phyloP scores from a whole-genome alignment of 2,329 filamentous ascomycete genomes.

The Calonectria pauciramosa region DNA sequence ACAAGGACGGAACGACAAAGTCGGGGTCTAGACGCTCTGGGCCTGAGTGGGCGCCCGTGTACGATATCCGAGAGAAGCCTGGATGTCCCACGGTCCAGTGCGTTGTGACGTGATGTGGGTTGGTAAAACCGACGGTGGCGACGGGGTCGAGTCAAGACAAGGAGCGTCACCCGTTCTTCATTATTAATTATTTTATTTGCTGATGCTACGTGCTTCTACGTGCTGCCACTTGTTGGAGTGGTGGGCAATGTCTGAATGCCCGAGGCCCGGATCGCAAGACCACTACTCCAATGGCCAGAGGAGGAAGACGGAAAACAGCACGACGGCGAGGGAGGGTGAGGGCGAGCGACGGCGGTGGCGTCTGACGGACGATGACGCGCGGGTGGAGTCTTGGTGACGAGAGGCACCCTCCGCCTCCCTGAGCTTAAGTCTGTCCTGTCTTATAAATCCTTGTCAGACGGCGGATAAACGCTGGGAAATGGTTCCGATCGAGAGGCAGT shows the following conservation, averaged over 20 bases:
- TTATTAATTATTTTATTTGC: too few species aligned
- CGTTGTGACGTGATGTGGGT: slow-evolving; percentile 11
- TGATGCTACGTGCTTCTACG: background rate
- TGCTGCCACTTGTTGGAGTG: background rate
- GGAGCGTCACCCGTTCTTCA: background rate
- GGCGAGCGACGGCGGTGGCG: slow-evolving; percentile 38
- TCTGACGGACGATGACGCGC: slow-evolving; percentile 41
- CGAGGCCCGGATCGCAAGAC: background rate
- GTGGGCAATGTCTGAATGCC: background rate
- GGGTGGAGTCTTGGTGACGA: slow-evolving; percentile 31
- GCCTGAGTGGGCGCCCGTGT: background rate
- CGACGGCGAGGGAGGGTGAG: slow-evolving; percentile 29
- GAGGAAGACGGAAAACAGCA: background rate
- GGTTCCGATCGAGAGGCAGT: slow-evolving; percentile 3
- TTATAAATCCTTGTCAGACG: background rate
- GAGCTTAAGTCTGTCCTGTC: slow-evolving; percentile 7
- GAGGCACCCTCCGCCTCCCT: slow-evolving; percentile 2
- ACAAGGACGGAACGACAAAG: slow-evolving; percentile 6
- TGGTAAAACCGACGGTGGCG: background rate
- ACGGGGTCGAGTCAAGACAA: background rate
- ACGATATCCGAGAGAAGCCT: slow-evolving; percentile 8
- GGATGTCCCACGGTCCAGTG: background rate
- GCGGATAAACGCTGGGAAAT: background rate
- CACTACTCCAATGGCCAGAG: background rate
- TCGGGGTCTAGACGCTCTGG: background rate